Conservation (phyloP, 2,329 filamentous ascomycete genomes). For the Alternaria sp. region DNA sequence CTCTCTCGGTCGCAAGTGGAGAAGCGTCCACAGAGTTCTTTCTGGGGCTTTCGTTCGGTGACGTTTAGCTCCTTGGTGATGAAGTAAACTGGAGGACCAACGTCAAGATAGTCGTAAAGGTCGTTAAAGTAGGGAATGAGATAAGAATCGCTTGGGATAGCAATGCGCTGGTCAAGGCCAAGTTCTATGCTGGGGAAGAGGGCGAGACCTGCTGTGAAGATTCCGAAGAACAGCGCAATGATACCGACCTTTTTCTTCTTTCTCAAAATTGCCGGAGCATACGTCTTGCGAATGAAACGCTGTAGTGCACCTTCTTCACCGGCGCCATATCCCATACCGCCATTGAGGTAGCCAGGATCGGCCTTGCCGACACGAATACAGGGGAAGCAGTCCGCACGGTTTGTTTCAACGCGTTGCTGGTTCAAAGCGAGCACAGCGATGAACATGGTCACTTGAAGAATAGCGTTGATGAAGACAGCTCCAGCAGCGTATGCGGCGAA, state of each 20-base stretch:
- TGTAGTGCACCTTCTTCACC: constrained; percentile 86
- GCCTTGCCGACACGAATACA: constrained; percentile 83
- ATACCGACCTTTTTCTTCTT: constrained; percentile 81
- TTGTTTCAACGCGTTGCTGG: constrained; percentile 86
- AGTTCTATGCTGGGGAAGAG: constrained; percentile 85
- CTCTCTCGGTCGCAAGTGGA: constrained; percentile 86
- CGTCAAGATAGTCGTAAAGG: constrained; percentile 88
- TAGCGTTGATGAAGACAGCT: constrained; percentile 93
- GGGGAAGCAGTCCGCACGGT: constrained; percentile 89
- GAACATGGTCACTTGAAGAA: constrained; percentile 98
- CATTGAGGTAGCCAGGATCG: constrained; percentile 70
- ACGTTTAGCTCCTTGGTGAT: constrained; percentile 83
- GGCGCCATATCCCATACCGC: constrained; percentile 72
- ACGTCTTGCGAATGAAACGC: constrained; percentile 86
- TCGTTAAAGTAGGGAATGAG: constrained; percentile 97
- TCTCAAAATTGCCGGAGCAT: constrained; percentile 81
- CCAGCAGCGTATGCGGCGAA: constrained; percentile 97
- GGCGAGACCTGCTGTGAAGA: constrained; percentile 86
- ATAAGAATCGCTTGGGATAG: constrained; percentile 92
- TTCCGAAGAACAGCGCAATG: constrained; percentile 80
- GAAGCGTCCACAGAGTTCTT: constrained; percentile 88
- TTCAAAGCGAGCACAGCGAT: constrained; percentile 90
- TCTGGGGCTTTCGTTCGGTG: constrained; percentile 78
- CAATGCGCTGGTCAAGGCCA: constrained; percentile 92
- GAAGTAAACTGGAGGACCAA: constrained; percentile 95